Evolutionary conservation across 768 basidiomycete species (phyloP).

Genomic region (Gloeopeniophorella convolvens): DNA sequence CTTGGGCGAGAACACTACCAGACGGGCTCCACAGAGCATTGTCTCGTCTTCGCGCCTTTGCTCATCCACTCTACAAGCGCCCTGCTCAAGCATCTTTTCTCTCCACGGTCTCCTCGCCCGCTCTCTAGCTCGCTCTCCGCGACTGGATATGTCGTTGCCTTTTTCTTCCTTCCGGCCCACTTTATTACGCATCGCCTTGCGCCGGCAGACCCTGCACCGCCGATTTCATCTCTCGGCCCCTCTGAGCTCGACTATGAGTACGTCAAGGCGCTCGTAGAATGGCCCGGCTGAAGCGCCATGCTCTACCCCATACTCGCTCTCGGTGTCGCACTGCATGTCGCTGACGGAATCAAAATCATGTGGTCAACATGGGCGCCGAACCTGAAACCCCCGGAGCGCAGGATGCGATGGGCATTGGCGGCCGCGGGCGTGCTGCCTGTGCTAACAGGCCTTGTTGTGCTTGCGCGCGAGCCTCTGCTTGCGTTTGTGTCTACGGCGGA

Average conservation of each 20-base stretch:
- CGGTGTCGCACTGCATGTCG: constrained; percentile 49
- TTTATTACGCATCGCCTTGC: constrained; percentile 56
- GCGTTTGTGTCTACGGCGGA: constrained; percentile 44
- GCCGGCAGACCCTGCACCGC: constrained; percentile 39
- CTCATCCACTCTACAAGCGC: constrained; percentile 53
- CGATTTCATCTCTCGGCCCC: constrained; percentile 57
- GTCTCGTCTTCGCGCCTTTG: constrained; percentile 60
- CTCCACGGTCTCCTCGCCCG: constrained; percentile 31
- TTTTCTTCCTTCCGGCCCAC: constrained; percentile 64
- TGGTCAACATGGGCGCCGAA: no score
- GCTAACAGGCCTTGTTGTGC: constrained; percentile 44
- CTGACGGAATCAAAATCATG: constrained; percentile 51
- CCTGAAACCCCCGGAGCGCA: constrained; percentile 24
- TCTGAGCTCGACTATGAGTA: constrained; percentile 77
- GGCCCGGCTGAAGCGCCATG: constrained; percentile 55
- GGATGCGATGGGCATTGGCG: constrained; percentile 29
- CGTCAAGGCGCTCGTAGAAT: constrained; percentile 64
- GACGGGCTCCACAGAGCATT: constrained; percentile 55
- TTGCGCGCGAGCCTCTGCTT: constrained; percentile 52
- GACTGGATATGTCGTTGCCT: constrained; percentile 55
- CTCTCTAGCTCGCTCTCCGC: constrained; percentile 42
- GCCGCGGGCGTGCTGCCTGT: constrained; percentile 43
- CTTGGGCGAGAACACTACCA: constrained; percentile 85
- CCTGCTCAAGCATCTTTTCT: constrained; percentile 47
- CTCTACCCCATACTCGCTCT: constrained; percentile 57